phyloP scores from a whole-genome alignment of 2,329 filamentous ascomycete genomes.

The Orbilia javanica region DNA sequence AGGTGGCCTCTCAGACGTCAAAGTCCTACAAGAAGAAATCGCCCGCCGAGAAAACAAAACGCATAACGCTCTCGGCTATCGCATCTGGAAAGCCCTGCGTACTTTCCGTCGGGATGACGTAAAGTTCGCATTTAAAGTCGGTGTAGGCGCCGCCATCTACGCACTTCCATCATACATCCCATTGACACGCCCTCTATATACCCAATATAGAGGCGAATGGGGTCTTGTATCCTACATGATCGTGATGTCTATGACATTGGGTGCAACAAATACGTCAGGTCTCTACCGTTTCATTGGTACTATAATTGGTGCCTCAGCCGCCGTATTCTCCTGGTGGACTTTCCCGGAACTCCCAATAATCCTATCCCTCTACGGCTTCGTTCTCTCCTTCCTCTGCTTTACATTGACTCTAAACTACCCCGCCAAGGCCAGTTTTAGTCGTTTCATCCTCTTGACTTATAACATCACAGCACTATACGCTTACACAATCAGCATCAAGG shows the following conservation, averaged over 20 bases:
- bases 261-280: slow-evolving; percentile 93
- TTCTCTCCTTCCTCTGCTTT: slow-evolving; percentile 85
- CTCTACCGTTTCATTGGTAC: slow-evolving; percentile 88
- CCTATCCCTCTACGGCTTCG: slow-evolving; percentile 83
- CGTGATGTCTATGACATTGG: slow-evolving; percentile 97
- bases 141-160: slow-evolving; percentile 87
- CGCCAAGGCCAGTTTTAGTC: slow-evolving; percentile 72
- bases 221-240: slow-evolving; percentile 78
- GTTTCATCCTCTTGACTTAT: slow-evolving; percentile 95
- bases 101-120: slow-evolving; percentile 75
- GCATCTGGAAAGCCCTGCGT: slow-evolving; percentile 70
- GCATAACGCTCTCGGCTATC: slow-evolving; percentile 63
- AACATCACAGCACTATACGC: slow-evolving; percentile 95
- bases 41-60: slow-evolving; percentile 50
- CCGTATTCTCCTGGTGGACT: slow-evolving; percentile 81
- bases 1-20: slow-evolving; percentile 44
- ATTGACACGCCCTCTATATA: slow-evolving; percentile 80
- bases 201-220: slow-evolving; percentile 82
- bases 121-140: slow-evolving; percentile 90
- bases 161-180: slow-evolving; percentile 89
- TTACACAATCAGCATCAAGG: slow-evolving; percentile 85
- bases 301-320: slow-evolving; percentile 80
- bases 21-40: slow-evolving; percentile 49
- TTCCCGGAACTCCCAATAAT: slow-evolving; percentile 79
- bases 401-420: slow-evolving; percentile 93